Evolutionary conservation across 768 basidiomycete genomes (phyloP).

Genomic region (Panus rudis): DNA sequence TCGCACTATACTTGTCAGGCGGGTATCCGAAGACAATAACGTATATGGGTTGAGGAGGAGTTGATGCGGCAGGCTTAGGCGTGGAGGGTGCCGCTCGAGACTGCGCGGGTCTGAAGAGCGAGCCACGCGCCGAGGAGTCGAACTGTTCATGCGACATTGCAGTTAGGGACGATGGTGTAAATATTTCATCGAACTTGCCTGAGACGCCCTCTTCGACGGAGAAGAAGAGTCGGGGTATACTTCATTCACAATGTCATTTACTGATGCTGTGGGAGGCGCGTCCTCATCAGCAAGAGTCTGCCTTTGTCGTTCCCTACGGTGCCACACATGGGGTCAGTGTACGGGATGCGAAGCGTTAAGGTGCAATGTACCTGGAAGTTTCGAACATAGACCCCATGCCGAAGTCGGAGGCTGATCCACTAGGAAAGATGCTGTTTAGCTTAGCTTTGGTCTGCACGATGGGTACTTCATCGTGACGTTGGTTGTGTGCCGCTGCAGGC

Average conservation of each 20-base stretch:
- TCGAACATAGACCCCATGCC: constrained; percentile 85
- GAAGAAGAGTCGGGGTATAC: constrained; percentile 35
- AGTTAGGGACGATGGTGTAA: constrained; percentile 3
- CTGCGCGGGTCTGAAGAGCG: constrained; percentile 16
- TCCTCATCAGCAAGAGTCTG: constrained; percentile 68
- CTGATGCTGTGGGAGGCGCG: constrained; percentile 70
- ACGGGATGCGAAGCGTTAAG: background rate
- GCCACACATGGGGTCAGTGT: constrained; percentile 8
- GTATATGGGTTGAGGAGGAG: constrained; percentile 38
- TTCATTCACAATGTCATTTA: constrained; percentile 69
- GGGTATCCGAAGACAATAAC: constrained; percentile 89
- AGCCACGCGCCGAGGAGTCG: constrained; percentile 33
- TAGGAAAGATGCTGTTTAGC: constrained; percentile 61
- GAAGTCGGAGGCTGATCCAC: constrained; percentile 62
- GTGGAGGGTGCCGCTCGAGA: constrained; percentile 12
- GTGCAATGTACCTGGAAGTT: constrained; percentile 45
- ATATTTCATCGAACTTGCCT: too few species aligned
- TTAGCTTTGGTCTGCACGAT: constrained; percentile 77
- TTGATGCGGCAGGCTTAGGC: constrained; percentile 15
- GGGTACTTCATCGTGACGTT: constrained; percentile 67
- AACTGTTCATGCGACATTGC: constrained; percentile 24
- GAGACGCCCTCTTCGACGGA: constrained; percentile 19
- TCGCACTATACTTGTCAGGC: constrained; percentile 63
- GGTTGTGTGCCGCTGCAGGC: constrained; percentile 42
- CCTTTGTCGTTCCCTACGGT: constrained; percentile 38